phyloP scores from a whole-genome alignment of 176 grass and related monocot species.

The Chloris gayana region DNA sequence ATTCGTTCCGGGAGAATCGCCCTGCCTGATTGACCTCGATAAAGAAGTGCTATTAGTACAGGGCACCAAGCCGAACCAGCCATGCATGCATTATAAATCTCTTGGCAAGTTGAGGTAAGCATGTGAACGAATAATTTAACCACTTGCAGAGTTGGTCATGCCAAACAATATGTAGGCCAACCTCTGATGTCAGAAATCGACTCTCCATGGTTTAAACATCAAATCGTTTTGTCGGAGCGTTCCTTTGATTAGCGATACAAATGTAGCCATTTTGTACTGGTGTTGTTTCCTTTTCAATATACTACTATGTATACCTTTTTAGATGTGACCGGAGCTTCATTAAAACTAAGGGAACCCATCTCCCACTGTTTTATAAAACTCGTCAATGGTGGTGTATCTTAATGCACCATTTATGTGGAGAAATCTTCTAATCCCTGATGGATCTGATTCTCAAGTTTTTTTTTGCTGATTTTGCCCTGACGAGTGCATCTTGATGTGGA shows the following conservation, averaged over 20 bases:
- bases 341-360: no score
- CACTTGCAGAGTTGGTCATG: not conserved
- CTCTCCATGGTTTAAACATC: not conserved
- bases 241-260: not conserved
- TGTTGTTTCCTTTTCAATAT: no score
- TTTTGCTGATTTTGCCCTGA: no score
- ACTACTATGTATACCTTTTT: no score
- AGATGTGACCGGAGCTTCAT: no score
- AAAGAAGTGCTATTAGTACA: not conserved
- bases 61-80: not conserved
- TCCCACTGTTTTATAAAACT: no score
- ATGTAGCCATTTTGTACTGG: not conserved
- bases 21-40: constrained; percentile 7
- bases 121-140: constrained; percentile 26
- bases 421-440: no score
- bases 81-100: not conserved
- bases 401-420: no score
- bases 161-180: constrained; percentile 30
- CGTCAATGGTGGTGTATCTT: no score
- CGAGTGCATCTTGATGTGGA: no score
- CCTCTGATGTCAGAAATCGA: not conserved
- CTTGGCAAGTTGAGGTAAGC: constrained; percentile 16
- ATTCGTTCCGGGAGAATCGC: not conserved
- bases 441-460: no score
- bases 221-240: constrained; percentile 27